Evolutionary conservation across 2,329 filamentous ascomycete species (phyloP).

Genomic region (Gremmenia infestans): DNA sequence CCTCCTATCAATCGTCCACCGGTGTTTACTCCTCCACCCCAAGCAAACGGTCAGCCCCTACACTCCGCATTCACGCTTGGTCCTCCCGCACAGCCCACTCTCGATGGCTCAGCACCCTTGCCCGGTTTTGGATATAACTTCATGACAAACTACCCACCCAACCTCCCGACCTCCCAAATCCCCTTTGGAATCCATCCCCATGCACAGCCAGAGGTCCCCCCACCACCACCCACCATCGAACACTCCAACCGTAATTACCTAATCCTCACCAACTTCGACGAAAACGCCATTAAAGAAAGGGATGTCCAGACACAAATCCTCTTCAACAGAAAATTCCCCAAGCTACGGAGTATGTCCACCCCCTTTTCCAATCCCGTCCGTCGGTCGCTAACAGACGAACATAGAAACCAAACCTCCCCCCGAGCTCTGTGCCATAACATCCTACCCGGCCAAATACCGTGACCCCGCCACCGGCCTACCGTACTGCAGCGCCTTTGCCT

Average conservation of each 20-base stretch:
- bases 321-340: conserved; percentile 44
- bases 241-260: conserved; percentile 52
- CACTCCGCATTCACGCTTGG: conserved; percentile 9
- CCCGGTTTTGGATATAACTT: conserved; percentile 31
- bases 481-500: conserved; percentile 75
- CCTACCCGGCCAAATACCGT: conserved; percentile 72
- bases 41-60: conserved; percentile 9
- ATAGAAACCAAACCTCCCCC: conserved; percentile 15
- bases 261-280: conserved; percentile 53
- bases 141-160: conserved; percentile 3
- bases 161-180: conserved; percentile 10
- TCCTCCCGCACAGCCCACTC: conserved; percentile 16
- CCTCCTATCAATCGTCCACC: conserved; percentile 15
- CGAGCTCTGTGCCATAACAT: conserved; percentile 75
- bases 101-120: conserved; percentile 27
- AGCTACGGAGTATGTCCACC: conserved; percentile 40
- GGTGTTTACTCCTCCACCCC: conserved; percentile 15
- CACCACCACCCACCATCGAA: conserved; percentile 35
- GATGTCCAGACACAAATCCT: conserved; percentile 52
- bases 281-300: conserved; percentile 43
- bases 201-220: conserved; percentile 11
- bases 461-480: conserved; percentile 81
- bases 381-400: no score
- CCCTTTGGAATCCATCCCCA: conserved; percentile 19
- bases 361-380: not conserved